Evolutionary conservation across 2,329 filamentous ascomycete genomes (phyloP).

Genomic region (Ascochyta clinopodiicola): DNA sequence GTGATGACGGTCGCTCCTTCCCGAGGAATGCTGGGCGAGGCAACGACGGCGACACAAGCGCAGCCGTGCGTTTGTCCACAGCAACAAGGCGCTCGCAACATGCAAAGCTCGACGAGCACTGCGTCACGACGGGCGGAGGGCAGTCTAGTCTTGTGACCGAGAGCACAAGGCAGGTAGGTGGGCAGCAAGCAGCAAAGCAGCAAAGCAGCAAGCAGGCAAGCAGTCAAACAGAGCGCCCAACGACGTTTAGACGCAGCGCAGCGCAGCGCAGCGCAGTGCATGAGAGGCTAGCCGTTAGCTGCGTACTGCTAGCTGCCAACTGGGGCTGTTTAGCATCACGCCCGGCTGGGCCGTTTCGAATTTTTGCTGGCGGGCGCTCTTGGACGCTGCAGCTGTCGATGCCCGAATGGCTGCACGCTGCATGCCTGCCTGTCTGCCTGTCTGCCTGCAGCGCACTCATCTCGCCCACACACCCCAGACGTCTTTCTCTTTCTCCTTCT

Average conservation of each 20-base stretch:
- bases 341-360: slow-evolving; percentile 30
- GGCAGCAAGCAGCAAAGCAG: slow-evolving; percentile 5
- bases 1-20: slow-evolving; percentile 2
- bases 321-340: slow-evolving; percentile 26
- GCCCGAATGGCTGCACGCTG: slow-evolving; percentile 21
- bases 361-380: slow-evolving; percentile 31
- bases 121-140: slow-evolving; percentile 8
- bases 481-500: slow-evolving; percentile 15
- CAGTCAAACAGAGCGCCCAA: slow-evolving; percentile 26
- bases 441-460: slow-evolving; percentile 21
- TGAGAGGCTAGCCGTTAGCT: too few species aligned
- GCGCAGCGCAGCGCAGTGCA: slow-evolving; percentile 24
- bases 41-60: slow-evolving; percentile 14
- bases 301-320: slow-evolving; percentile 11
- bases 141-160: slow-evolving; percentile 11
- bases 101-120: slow-evolving; percentile 2
- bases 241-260: slow-evolving; percentile 33
- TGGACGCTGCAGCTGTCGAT: slow-evolving; percentile 26
- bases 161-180: slow-evolving; percentile 7
- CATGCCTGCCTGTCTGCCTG: slow-evolving; percentile 15
- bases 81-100: slow-evolving; percentile 3
- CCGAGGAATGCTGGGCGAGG: slow-evolving; percentile 16
- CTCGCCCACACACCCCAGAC: slow-evolving; percentile 21
- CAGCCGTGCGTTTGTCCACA: not conserved
- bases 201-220: too few species aligned